phyloP scores from a whole-genome alignment of 2,329 filamentous ascomycete genomes.

The Annulohypoxylon truncatum region DNA sequence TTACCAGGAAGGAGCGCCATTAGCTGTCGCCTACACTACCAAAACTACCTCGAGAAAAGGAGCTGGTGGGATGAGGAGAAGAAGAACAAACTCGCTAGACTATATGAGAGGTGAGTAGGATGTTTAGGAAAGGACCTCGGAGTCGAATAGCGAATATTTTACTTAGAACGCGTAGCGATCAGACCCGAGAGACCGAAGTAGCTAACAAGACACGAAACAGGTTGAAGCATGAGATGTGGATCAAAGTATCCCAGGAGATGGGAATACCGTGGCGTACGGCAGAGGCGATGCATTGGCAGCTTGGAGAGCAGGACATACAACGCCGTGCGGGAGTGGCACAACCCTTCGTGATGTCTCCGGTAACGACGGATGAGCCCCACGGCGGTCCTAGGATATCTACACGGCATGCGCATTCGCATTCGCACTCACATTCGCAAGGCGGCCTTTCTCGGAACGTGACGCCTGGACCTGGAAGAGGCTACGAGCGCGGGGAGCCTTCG shows the following conservation, averaged over 20 bases:
- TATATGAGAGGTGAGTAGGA: conserved; percentile 87
- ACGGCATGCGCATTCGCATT: conserved; percentile 54
- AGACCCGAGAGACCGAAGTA: conserved; percentile 2
- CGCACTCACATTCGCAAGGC: conserved; percentile 63
- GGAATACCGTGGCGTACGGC: conserved; percentile 93
- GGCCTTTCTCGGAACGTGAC: conserved; percentile 57
- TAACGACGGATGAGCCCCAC: conserved; percentile 60
- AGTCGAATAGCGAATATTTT: background rate
- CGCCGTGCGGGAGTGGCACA: conserved; percentile 83
- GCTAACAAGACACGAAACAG: conserved; percentile 60
- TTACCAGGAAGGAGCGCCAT: conserved; percentile 92
- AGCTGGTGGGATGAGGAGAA: conserved; percentile 98
- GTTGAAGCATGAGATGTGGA: conserved; percentile 98
- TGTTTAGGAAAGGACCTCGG: background rate
- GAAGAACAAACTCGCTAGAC: conserved; percentile 93
- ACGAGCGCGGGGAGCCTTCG: conserved; percentile 52
- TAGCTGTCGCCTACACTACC: conserved; percentile 93
- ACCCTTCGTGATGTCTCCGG: conserved; percentile 78
- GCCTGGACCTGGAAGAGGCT: conserved; percentile 57
- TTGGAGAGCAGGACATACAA: conserved; percentile 95
- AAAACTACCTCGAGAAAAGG: conserved; percentile 94
- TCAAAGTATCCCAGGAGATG: conserved; percentile 94
- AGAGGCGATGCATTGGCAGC: conserved; percentile 98
- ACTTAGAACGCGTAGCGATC: background rate
- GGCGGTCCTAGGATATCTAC: conserved; percentile 54